Evolutionary conservation across 2,329 filamentous ascomycete species (phyloP).

Genomic region (Microascus cirrosus): DNA sequence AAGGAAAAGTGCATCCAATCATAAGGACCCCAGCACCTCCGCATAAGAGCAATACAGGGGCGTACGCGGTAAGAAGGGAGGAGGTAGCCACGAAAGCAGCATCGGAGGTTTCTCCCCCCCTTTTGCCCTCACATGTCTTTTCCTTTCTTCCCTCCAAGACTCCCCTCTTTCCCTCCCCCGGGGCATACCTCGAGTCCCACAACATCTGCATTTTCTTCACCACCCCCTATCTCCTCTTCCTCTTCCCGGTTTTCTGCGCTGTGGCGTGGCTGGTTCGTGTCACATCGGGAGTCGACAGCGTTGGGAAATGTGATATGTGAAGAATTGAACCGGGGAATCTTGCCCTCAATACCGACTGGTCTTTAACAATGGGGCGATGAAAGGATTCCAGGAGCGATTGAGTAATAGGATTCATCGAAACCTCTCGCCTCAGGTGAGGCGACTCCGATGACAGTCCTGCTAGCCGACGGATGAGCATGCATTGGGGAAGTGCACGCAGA

Average conservation of each 20-base stretch:
- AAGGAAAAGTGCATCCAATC: not conserved
- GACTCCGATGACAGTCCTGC: not conserved
- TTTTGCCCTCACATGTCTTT: not conserved
- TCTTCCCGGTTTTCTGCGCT: not conserved
- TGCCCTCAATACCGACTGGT: not conserved
- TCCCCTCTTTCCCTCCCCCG: not conserved
- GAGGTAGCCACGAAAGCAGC: not conserved
- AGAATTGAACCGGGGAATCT: not conserved
- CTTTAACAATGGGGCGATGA: not conserved
- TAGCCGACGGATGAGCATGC: not conserved
- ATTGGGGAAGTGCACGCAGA: not conserved
- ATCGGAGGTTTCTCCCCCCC: not conserved
- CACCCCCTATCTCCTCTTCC: not conserved
- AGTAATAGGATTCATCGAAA: not conserved
- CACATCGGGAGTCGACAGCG: not conserved
- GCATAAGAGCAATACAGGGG: not conserved
- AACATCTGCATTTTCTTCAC: not conserved
- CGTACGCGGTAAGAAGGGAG: not conserved
- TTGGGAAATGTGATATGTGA: not conserved
- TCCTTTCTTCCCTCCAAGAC: not conserved
- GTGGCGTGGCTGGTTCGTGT: not conserved
- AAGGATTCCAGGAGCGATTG: not conserved
- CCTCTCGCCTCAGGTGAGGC: not conserved
- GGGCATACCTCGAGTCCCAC: not conserved
- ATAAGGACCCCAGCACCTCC: not conserved